phyloP scores from a whole-genome alignment of 176 grass and related monocot genomes.

The Triticum aestivum region DNA sequence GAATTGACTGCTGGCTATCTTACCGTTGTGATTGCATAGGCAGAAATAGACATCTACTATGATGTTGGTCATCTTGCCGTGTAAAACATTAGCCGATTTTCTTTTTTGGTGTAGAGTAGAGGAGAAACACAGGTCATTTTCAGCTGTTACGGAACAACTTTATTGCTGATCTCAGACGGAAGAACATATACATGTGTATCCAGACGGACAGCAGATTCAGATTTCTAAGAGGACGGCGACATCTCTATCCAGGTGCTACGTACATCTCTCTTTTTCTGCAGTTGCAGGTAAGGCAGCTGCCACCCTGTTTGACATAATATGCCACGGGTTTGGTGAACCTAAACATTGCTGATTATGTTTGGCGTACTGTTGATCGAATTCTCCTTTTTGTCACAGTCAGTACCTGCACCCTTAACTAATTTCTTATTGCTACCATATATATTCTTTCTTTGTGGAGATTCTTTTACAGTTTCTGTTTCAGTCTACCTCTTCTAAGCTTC shows the following conservation, averaged over 20 bases:
- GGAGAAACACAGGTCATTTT: neutral
- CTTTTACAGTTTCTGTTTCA: neutral
- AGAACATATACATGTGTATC: neutral
- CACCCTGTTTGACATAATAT: slow-evolving; percentile 34
- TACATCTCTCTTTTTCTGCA: slow-evolving; percentile 28
- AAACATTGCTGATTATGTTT: neutral
- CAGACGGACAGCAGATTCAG: neutral
- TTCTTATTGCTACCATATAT: neutral
- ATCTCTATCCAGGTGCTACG: slow-evolving; percentile 8
- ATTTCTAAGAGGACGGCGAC: slow-evolving; percentile 26
- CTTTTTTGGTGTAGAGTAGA: neutral
- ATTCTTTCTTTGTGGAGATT: neutral
- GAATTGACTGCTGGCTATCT: neutral
- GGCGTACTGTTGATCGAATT: neutral
- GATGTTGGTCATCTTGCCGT: neutral
- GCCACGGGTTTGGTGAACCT: slow-evolving; percentile 17
- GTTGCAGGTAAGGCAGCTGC: slow-evolving; percentile 32
- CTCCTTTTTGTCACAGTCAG: neutral
- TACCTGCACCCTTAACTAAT: neutral
- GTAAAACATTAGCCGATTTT: neutral
- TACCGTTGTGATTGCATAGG: neutral
- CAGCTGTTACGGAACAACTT: neutral
- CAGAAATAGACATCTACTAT: neutral
- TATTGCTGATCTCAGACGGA: neutral
- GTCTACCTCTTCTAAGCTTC: neutral